These are phyloP conservation scores for Gyromitra esculenta DNA, from an alignment of 2,329 filamentous ascomycete genomes.

Conservation along the genomic window DNA sequence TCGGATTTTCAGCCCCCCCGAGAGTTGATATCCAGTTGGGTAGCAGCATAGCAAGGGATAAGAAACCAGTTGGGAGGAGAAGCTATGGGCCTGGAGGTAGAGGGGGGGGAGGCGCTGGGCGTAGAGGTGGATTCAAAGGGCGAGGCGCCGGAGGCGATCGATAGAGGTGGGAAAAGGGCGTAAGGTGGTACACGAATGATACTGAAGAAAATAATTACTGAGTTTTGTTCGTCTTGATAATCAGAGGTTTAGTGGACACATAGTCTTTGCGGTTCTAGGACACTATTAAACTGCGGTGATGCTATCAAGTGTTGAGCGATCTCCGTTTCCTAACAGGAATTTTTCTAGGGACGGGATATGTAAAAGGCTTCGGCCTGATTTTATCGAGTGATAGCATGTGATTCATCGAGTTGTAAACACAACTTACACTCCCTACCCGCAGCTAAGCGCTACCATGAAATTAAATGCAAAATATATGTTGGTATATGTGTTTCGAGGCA, in stretches of 20 bases:
- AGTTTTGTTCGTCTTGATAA: neutral
- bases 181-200: neutral
- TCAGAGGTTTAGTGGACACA: neutral
- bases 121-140: slow-evolving; percentile 22
- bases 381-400: neutral
- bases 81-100: slow-evolving; percentile 69
- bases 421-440: neutral
- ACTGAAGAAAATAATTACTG: neutral
- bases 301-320: neutral
- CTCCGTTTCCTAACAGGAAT: neutral
- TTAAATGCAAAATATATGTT: too few relatives aligned
- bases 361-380: neutral
- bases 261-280: neutral
- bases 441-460: too few relatives aligned
- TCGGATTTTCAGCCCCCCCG: slow-evolving; percentile 80
- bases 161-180: neutral
- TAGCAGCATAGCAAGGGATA: slow-evolving; percentile 77
- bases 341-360: neutral
- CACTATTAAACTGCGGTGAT: neutral
- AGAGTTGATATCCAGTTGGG: slow-evolving; percentile 81
- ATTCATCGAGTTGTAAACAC: neutral
- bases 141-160: slow-evolving; percentile 25
- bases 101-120: slow-evolving; percentile 2
- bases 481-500: too few relatives aligned
- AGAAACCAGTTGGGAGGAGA: slow-evolving; percentile 72